These are phyloP conservation scores for Artemisia tridentata DNA, from an alignment of 129 eudicot species.

Conservation along the genomic window DNA sequence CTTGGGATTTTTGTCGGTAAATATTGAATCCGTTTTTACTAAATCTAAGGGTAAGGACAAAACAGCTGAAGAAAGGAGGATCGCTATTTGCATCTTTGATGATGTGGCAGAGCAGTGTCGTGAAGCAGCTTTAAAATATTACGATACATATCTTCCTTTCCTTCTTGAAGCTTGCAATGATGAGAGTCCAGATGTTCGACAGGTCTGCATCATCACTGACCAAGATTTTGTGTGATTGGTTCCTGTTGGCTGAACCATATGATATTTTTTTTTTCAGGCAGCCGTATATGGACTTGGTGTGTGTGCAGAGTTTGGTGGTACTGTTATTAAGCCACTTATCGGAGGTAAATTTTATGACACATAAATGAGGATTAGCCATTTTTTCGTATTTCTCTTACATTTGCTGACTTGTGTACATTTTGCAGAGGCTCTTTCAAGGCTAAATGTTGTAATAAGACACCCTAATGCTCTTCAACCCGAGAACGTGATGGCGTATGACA, in stretches of 20 bases:
- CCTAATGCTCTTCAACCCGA: constrained; percentile 80
- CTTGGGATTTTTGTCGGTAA: not conserved
- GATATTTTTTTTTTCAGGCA: constrained; percentile 50
- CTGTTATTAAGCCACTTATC: constrained; percentile 84
- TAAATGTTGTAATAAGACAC: constrained; percentile 79
- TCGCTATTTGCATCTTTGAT: constrained; percentile 97
- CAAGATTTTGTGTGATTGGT: constrained; percentile 1
- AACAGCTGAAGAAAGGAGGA: constrained; percentile 97
- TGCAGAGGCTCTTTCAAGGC: constrained; percentile 97
- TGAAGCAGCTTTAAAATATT: constrained; percentile 94
- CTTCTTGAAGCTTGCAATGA: constrained; percentile 98
- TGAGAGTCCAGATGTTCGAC: constrained; percentile 92
- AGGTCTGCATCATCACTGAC: constrained; percentile 45
- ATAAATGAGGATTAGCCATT: not conserved
- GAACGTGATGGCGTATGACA: constrained; percentile 92
- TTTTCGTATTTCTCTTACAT: not conserved
- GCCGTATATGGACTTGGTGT: constrained; percentile 99
- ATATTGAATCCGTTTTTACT: not conserved
- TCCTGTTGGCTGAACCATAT: constrained; percentile 12
- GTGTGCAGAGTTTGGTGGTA: constrained; percentile 96
- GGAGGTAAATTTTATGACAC: constrained; percentile 60
- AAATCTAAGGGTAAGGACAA: constrained; percentile 82
- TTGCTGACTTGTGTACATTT: constrained; percentile 12
- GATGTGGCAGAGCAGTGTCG: constrained; percentile 99
- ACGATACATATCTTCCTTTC: constrained; percentile 94